Percentiles rank a stretch among this genome's conserved stretches.
Conservation (phyloP, 2,329 filamentous ascomycete species). For the Coleophoma cylindrospora region DNA sequence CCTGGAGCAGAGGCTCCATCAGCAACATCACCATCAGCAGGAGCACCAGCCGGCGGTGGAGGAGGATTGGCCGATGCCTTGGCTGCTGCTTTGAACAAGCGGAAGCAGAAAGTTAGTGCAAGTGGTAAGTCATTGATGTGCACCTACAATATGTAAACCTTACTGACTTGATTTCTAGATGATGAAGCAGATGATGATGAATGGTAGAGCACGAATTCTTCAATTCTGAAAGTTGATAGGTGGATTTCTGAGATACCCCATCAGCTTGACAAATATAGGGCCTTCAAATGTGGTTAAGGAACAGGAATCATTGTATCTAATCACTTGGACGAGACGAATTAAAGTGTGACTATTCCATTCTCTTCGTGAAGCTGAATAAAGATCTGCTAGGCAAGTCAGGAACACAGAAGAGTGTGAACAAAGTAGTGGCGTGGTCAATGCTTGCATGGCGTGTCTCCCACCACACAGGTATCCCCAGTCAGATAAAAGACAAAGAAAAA, state of each 20-base stretch:
- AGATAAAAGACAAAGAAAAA: slow-evolving; percentile 19
- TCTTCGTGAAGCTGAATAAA: slow-evolving; percentile 9
- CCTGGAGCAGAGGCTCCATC: slow-evolving; percentile 47
- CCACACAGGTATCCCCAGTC: slow-evolving; percentile 21
- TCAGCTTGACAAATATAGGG: no score
- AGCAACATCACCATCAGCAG: slow-evolving; percentile 44
- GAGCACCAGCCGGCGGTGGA: slow-evolving; percentile 45
- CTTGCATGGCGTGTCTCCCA: slow-evolving; percentile 46
- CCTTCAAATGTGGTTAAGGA: no score
- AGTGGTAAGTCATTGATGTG: slow-evolving; percentile 67
- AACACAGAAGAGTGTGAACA: slow-evolving; percentile 1
- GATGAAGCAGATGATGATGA: slow-evolving; percentile 75
- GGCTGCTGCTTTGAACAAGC: slow-evolving; percentile 69
- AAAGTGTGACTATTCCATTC: slow-evolving; percentile 13
- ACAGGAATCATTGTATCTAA: background rate
- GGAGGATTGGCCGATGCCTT: slow-evolving; percentile 77
- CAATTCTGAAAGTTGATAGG: background rate
- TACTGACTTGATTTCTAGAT: slow-evolving; percentile 44
- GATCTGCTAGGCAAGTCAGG: background rate
- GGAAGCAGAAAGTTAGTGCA: slow-evolving; percentile 91
- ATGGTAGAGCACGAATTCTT: slow-evolving; percentile 42
- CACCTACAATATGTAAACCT: slow-evolving; percentile 17
- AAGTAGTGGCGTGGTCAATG: slow-evolving; percentile 14
- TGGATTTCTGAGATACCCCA: no score
- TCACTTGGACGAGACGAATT: background rate